Base-by-base conservation (phyloP, 176 grass and related monocot species). In the Secale cereale region DNA sequence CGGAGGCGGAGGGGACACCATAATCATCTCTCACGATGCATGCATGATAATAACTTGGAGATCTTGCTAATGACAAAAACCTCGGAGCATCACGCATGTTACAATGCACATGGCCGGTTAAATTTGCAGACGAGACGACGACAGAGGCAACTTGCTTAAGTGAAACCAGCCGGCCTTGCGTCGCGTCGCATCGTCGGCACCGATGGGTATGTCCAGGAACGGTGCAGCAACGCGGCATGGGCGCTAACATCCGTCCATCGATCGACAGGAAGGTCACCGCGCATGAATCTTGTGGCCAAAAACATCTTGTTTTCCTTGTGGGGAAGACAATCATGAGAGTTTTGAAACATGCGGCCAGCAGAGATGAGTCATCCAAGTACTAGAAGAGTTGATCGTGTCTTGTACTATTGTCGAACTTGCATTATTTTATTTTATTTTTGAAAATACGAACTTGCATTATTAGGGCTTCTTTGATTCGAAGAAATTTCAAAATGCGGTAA, bases 381-480 rank as follows among this genome's bases (percentile, higher is more conserved):
- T 48, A 10, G 70, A 48, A 48, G 23, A 25, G 23, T 27, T 46
- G 71, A 74, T 74, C 25, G 41, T 74, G 71, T 75, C 45, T 32
- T 76, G 45, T 22, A 76, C 45, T 76, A 20, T 52, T 75, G 43
- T 75, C 72, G 72, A 72, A 6, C 73, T 56, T 76, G 28, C 73
- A 76, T 52, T 52, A 52, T 52, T 19, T n/a, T n/a, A n/a, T n/a
- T n/a, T n/a, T n/a, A n/a, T n/a, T n/a, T n/a, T n/a, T n/a, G n/a
- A n/a, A n/a, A n/a, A n/a, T n/a, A n/a, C 72, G 72, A 72, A 6
- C 73, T 56, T 76, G 28, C 73, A 76, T 52, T 52, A 52, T 52
- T 19, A 52, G 16, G 16, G 46, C 14, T 14, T 17, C 39, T 50
- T 50, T 52, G 48, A 19, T 52, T 52, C 16, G 6, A 0, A 3